Evolutionary conservation across 352 stramenopile species (phyloP).

Genomic region (Phytopythium helicoides): DNA sequence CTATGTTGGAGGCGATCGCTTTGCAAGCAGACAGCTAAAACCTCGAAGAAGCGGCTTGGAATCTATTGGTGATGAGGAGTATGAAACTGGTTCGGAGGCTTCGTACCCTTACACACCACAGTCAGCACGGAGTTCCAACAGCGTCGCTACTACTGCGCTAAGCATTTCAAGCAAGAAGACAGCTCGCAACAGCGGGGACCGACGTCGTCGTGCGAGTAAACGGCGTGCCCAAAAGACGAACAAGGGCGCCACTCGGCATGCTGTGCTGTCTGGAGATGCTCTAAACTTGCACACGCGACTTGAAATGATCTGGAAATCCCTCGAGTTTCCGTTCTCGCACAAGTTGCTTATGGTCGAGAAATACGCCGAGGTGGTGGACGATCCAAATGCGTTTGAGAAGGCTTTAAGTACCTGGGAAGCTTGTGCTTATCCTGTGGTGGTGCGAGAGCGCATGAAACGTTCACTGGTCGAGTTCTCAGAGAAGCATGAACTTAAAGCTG

Average conservation of each 20-base stretch:
- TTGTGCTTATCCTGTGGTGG: slow-evolving; percentile 29
- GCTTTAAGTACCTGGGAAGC: slow-evolving; percentile 49
- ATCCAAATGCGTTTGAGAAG: slow-evolving; percentile 36
- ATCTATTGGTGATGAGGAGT: not conserved
- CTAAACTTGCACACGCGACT: slow-evolving; percentile 49
- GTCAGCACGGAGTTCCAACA: slow-evolving; percentile 20
- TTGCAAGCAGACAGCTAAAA: not conserved
- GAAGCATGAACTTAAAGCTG: slow-evolving; percentile 19
- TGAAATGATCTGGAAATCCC: slow-evolving; percentile 46
- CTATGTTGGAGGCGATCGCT: not conserved
- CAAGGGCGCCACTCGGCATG: slow-evolving; percentile 10
- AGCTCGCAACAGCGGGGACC: not conserved
- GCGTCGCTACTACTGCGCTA: slow-evolving; percentile 9
- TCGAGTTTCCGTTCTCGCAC: slow-evolving; percentile 64
- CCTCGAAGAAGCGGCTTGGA: not conserved
- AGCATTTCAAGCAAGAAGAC: slow-evolving; percentile 6
- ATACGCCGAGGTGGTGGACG: slow-evolving; percentile 39
- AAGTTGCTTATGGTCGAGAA: slow-evolving; percentile 68
- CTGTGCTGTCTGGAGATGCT: slow-evolving; percentile 33
- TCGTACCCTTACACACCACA: not conserved
- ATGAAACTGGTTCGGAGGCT: slow-evolving; percentile 2
- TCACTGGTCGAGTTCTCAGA: slow-evolving; percentile 35
- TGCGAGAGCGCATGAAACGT: slow-evolving; percentile 52
- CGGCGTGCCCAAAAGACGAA: slow-evolving; percentile 15
- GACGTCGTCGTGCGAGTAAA: slow-evolving; percentile 8